phyloP scores from a whole-genome alignment of 2,329 filamentous ascomycete genomes.

The Lizonia empirigonia region DNA sequence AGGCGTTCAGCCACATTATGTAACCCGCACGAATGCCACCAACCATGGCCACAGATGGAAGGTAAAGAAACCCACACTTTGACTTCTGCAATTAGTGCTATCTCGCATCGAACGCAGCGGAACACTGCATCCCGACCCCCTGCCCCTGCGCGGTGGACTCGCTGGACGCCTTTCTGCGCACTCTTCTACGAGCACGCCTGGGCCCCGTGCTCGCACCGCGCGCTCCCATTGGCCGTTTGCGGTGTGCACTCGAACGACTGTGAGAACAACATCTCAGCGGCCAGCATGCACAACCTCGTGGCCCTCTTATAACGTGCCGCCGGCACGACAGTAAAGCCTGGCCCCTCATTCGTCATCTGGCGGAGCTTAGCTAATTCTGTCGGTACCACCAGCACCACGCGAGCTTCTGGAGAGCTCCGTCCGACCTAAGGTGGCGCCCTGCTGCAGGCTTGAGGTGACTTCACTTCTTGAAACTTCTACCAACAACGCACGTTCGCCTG shows the following conservation, averaged over 20 bases:
- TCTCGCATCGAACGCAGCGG: slow-evolving; percentile 14
- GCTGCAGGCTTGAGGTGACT: slow-evolving; percentile 31
- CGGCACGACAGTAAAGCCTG: slow-evolving; percentile 28
- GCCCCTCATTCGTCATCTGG: slow-evolving; percentile 36
- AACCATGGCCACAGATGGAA: too few relatives aligned
- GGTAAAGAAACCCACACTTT: neutral
- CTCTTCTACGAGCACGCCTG: slow-evolving; percentile 5
- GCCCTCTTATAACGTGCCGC: slow-evolving; percentile 38
- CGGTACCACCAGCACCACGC: slow-evolving; percentile 32
- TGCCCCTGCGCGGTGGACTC: slow-evolving; percentile 4
- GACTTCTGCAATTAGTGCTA: neutral
- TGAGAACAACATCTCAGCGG: slow-evolving; percentile 36
- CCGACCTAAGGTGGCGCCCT: slow-evolving; percentile 27
- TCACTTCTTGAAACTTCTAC: slow-evolving; percentile 37
- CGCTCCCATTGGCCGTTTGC: slow-evolving; percentile 32
- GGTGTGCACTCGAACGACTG: slow-evolving; percentile 21
- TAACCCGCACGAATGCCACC: slow-evolving; percentile 6
- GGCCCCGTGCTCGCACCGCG: neutral
- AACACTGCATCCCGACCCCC: slow-evolving; percentile 1
- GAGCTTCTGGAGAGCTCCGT: slow-evolving; percentile 29
- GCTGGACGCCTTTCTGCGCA: slow-evolving; percentile 2
- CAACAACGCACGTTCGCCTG: slow-evolving; percentile 37
- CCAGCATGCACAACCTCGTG: slow-evolving; percentile 45
- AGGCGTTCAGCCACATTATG: slow-evolving; percentile 2
- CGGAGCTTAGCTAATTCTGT: slow-evolving; percentile 30